Evolutionary conservation across 331 rosid species (phyloP).

Genomic region (Pyrus hybrid): DNA sequence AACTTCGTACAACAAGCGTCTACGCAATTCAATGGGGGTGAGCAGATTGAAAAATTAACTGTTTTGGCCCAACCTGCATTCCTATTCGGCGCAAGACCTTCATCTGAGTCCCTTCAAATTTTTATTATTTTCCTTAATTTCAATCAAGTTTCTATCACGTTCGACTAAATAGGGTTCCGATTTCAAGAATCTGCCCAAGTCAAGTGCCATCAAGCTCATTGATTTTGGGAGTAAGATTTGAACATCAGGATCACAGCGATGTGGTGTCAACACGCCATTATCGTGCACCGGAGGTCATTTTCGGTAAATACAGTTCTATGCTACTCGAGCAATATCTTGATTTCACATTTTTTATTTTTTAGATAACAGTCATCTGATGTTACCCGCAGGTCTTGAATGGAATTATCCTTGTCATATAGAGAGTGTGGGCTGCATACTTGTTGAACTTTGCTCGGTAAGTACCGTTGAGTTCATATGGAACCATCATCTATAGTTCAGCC

Average conservation of each 20-base stretch:
- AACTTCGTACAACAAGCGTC: too few relatives aligned
- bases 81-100: too few relatives aligned
- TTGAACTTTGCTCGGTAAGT: conserved; percentile 86
- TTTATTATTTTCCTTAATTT: not conserved
- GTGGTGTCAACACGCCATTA: conserved; percentile 83
- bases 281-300: conserved; percentile 74
- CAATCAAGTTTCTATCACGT: conserved; percentile 51
- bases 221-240: conserved; percentile 73
- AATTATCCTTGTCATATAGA: conserved; percentile 73
- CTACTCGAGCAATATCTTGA: not conserved
- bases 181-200: conserved; percentile 73
- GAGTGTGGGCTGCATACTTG: conserved; percentile 77
- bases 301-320: conserved; percentile 37
- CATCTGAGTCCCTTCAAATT: too few relatives aligned
- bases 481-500: not conserved
- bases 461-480: not conserved
- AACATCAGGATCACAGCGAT: conserved; percentile 73
- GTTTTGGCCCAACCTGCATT: too few relatives aligned
- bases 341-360: not conserved
- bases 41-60: too few relatives aligned
- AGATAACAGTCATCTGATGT: not conserved
- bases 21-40: too few relatives aligned
- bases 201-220: conserved; percentile 69
- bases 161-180: conserved; percentile 56
- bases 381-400: conserved; percentile 70